Percentiles rank a stretch among this genome's conserved stretches.
Evolutionary conservation across 2,329 filamentous ascomycete species (phyloP).

Genomic region (Epichloe amarillans): DNA sequence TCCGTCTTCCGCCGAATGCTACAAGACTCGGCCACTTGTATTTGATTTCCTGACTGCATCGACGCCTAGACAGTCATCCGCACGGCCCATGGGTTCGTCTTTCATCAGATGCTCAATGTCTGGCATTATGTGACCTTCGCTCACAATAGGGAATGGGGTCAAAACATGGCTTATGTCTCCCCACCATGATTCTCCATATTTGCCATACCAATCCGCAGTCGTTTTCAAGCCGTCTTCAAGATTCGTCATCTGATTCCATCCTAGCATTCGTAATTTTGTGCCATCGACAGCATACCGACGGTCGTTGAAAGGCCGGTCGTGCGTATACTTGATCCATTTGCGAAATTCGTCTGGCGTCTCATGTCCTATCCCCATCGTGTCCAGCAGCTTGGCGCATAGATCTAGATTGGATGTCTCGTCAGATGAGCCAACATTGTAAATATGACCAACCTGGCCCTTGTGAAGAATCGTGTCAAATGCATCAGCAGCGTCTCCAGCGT

Average conservation of each 20-base stretch:
- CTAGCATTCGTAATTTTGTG: constrained; percentile 50
- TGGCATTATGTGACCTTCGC: constrained; percentile 39
- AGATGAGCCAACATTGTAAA: constrained; percentile 71
- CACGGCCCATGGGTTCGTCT: constrained; percentile 19
- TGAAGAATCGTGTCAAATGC: constrained; percentile 77
- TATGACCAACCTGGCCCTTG: constrained; percentile 57
- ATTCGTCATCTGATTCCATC: constrained; percentile 54
- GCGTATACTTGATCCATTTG: constrained; percentile 59
- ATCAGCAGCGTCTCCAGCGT: constrained; percentile 65
- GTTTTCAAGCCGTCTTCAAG: constrained; percentile 49
- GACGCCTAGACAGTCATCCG: constrained; percentile 8
- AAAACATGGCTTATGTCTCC: constrained; percentile 57
- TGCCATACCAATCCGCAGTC: constrained; percentile 58
- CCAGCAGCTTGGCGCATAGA: constrained; percentile 52
- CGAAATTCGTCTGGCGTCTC: constrained; percentile 38
- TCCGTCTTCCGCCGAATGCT: background rate
- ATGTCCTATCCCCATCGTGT: constrained; percentile 44
- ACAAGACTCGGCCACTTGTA: background rate
- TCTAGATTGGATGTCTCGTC: constrained; percentile 66
- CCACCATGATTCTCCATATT: constrained; percentile 57
- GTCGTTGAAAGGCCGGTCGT: constrained; percentile 70
- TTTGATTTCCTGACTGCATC: constrained; percentile 6
- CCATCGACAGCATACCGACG: constrained; percentile 60
- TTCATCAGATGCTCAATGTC: constrained; percentile 26
- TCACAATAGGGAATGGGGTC: constrained; percentile 52